Evolutionary conservation across 768 basidiomycete species (phyloP), one percentile per base, ranked within the genome.

Genomic region (Favolaschia claudopus): DNA sequence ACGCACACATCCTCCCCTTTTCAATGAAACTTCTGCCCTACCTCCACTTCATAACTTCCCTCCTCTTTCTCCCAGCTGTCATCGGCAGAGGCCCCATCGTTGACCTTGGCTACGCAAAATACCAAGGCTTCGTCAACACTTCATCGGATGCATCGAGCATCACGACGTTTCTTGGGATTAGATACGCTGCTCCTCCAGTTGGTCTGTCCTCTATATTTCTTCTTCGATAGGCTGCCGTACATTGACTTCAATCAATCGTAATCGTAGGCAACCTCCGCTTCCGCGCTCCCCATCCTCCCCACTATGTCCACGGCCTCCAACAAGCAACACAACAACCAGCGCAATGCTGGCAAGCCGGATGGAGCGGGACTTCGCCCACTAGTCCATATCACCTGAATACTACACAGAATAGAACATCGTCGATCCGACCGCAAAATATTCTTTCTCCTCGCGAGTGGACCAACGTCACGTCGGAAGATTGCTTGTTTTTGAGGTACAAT

Each of bases 131-230:
- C 8, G 58, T 67, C n/a, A 47, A 71, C 39, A 27, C 62, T 0
- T 28, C 22, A 8, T 49, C 36, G n/a, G 60, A 57, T 0, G 28
- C 22, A 8, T 49, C 36, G n/a, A 61, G 55, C 33, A 65, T 64
- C 7, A 67, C 72, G 4, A 69, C 59, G n/a, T 73, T 73, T 34
- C 56, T 73, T 4, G 69, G 70, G 2, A 49, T 73, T 48, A 72
- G 69, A 17, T 73, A 54, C 24, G 52, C 59, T 25, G 59, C 52
- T 8, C 10, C 56, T 9, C 52, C 57, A n/a, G 17, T 46, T 17
- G 50, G 55, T 63, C 27, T 34, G 52, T 31, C 4, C 19, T 36
- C 24, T 29, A 24, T 40, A 34, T 28, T 33, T 28, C 43, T 56
- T 25, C 37, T 56, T 27, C 28, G 14, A 6, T 34, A 31, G 19